Evolutionary conservation across 306 rosid genomes (phyloP).

Genomic region (Cucurbita maxima): DNA sequence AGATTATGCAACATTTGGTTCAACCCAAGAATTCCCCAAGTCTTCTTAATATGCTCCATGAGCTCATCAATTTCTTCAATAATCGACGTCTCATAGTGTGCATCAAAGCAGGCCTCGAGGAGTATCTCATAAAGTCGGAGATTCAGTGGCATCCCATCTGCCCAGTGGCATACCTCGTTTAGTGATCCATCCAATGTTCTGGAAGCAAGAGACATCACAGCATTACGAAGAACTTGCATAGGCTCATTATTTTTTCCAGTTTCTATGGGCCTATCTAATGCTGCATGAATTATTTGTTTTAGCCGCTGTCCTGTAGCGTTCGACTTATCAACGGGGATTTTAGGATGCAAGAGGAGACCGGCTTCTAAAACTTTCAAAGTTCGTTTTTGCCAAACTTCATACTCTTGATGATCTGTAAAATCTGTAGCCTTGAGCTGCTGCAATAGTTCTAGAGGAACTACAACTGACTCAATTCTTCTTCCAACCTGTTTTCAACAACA

Average conservation of each 20-base stretch:
- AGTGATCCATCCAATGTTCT: constrained; percentile 74
- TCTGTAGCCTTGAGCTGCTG: constrained; percentile 90
- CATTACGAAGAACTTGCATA: constrained; percentile 89
- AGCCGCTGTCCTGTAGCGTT: constrained; percentile 61
- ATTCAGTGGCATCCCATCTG: constrained; percentile 91
- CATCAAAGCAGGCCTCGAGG: constrained; percentile 70
- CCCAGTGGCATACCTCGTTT: constrained; percentile 83
- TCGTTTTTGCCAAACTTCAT: constrained; percentile 73
- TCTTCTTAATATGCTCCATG: constrained; percentile 94
- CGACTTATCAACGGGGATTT: constrained; percentile 53
- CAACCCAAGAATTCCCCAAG: constrained; percentile 92
- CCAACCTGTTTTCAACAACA: constrained; percentile 52
- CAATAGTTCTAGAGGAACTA: constrained; percentile 80
- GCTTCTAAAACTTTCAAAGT: constrained; percentile 83
- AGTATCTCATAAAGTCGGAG: constrained; percentile 83
- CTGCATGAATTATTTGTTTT: constrained; percentile 62
- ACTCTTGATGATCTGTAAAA: constrained; percentile 73
- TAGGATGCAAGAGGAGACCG: constrained; percentile 85
- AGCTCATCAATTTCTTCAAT: constrained; percentile 86
- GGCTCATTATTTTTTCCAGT: constrained; percentile 83
- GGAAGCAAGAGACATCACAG: constrained; percentile 70
- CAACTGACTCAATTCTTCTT: constrained; percentile 85
- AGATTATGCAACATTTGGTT: constrained; percentile 77
- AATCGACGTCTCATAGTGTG: constrained; percentile 55
- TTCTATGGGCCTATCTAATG: constrained; percentile 67